Percentiles rank a stretch among this genome's conserved stretches.
phyloP scores from a whole-genome alignment of 2,329 filamentous ascomycete species.

The Beauveria sp. region DNA sequence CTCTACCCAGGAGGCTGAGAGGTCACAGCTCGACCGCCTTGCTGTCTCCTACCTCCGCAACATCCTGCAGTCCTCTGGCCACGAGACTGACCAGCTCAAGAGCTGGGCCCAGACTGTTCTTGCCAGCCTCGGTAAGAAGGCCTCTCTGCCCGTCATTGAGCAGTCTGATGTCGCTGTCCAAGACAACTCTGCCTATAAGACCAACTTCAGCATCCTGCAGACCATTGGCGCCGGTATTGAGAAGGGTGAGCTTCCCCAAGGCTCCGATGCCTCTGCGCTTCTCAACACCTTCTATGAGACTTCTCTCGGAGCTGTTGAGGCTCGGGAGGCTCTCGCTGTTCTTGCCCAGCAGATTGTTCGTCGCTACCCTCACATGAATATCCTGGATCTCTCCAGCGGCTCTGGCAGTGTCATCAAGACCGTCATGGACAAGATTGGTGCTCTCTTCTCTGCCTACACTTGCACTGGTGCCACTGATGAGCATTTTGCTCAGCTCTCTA shows the following conservation, averaged over 20 bases:
- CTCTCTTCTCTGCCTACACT: conserved; percentile 11
- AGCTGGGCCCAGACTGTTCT: conserved; percentile 11
- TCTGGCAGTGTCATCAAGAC: conserved; percentile 9
- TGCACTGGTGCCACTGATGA: conserved; percentile 10
- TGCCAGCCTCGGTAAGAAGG: conserved; percentile 4
- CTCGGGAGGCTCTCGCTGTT: conserved; percentile 3
- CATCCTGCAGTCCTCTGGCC: conserved; percentile 6
- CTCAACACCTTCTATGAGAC: conserved; percentile 10
- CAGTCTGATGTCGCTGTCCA: background rate
- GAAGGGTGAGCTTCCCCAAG: conserved; percentile 5
- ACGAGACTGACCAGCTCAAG: conserved; percentile 9
- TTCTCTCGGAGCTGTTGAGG: conserved; percentile 5
- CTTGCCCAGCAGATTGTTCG: conserved; percentile 11
- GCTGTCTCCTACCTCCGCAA: conserved; percentile 9
- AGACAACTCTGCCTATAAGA: conserved; percentile 6
- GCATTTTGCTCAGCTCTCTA: conserved; percentile 7
- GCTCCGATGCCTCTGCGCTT: background rate
- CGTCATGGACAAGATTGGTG: conserved; percentile 8
- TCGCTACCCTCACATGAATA: conserved; percentile 12
- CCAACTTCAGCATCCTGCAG: conserved; percentile 7
- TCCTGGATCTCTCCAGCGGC: conserved; percentile 10
- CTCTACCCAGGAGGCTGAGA: conserved; percentile 6
- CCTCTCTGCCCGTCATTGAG: background rate
- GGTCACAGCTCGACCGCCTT: conserved; percentile 9
- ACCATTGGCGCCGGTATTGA: conserved; percentile 5